These are phyloP conservation scores for Cladochytrium tenue DNA, from an alignment of 371 early-diverging fungal species.

Conservation along the genomic window DNA sequence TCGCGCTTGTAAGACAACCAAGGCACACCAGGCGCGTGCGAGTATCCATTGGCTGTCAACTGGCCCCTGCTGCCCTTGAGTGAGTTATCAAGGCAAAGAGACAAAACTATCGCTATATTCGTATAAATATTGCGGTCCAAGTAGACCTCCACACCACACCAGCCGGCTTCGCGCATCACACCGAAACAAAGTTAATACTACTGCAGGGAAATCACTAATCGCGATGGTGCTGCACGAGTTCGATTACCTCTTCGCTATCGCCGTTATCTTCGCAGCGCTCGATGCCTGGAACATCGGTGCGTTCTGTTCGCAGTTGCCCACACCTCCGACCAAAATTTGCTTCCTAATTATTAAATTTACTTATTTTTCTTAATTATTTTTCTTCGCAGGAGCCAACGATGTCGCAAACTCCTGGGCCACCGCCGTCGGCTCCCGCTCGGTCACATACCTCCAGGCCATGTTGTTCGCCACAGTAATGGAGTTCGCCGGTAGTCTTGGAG, in stretches of 20 bases:
- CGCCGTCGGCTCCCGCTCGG: slow-evolving; percentile 80
- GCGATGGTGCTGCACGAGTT: slow-evolving; percentile 49
- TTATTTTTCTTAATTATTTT: slow-evolving; percentile 55
- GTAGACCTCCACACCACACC: too few species aligned
- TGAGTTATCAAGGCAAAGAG: too few species aligned
- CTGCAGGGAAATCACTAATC: too few species aligned
- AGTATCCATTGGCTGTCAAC: too few species aligned
- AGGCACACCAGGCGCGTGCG: too few species aligned
- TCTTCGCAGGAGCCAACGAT: slow-evolving; percentile 87
- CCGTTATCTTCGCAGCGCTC: slow-evolving; percentile 56
- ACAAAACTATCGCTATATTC: too few species aligned
- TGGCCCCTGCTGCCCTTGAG: too few species aligned
- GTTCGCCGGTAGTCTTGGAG: slow-evolving; percentile 78
- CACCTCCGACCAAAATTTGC: slow-evolving; percentile 5
- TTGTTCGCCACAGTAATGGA: slow-evolving; percentile 57
- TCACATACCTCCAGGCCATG: slow-evolving; percentile 69
- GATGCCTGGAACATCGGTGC: slow-evolving; percentile 48
- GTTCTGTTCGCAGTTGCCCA: neutral
- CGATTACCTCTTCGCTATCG: slow-evolving; percentile 77
- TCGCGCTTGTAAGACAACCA: too few species aligned
- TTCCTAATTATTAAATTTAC: neutral
- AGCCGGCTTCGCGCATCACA: too few species aligned
- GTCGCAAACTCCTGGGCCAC: slow-evolving; percentile 88
- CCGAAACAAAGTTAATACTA: too few species aligned
- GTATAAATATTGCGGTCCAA: too few species aligned